A percentile compares a stretch with the other conserved stretches of the same genome.
phyloP scores from a whole-genome alignment of 108 stramenopile genomes.

The Cyclostephanos tholiformis region DNA sequence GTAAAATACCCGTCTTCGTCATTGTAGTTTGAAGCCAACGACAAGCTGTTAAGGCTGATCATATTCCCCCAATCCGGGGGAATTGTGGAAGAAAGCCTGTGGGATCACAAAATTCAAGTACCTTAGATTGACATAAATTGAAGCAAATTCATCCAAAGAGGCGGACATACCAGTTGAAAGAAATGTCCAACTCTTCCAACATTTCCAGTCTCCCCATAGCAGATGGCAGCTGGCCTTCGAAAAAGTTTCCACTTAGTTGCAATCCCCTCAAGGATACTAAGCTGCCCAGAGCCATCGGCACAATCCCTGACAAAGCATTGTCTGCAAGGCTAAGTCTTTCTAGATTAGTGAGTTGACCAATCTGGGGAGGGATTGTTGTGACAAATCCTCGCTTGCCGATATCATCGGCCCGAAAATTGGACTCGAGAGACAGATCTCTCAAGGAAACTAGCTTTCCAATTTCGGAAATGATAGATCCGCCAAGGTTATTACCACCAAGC shows the following conservation, averaged over 20 bases:
- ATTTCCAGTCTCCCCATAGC: slow-evolving; percentile 31
- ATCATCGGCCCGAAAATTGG: slow-evolving; percentile 35
- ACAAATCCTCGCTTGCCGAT: slow-evolving; percentile 28
- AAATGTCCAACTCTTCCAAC: slow-evolving; percentile 44
- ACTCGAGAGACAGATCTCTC: slow-evolving; percentile 37
- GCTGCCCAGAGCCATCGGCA: slow-evolving; percentile 37
- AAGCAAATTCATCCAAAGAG: neutral
- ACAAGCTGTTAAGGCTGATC: slow-evolving; percentile 33
- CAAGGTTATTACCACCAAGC: slow-evolving; percentile 51
- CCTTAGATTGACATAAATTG: neutral
- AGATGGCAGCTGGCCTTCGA: slow-evolving; percentile 38
- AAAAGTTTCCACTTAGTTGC: slow-evolving; percentile 38
- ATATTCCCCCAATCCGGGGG: slow-evolving; percentile 42
- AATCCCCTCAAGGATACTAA: slow-evolving; percentile 41
- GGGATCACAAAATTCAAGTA: neutral
- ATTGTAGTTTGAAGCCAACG: slow-evolving; percentile 43
- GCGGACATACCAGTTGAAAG: slow-evolving; percentile 41
- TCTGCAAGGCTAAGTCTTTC: slow-evolving; percentile 26
- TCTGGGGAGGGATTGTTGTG: slow-evolving; percentile 25
- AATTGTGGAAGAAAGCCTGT: slow-evolving; percentile 49
- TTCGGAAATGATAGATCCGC: slow-evolving; percentile 35
- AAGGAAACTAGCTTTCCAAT: slow-evolving; percentile 37
- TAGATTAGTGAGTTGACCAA: slow-evolving; percentile 33
- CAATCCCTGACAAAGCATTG: slow-evolving; percentile 36
- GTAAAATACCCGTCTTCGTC: slow-evolving; percentile 41